Base-by-base conservation (phyloP, 1,284 basidiomycete species). In the Tausonia pullulans region DNA sequence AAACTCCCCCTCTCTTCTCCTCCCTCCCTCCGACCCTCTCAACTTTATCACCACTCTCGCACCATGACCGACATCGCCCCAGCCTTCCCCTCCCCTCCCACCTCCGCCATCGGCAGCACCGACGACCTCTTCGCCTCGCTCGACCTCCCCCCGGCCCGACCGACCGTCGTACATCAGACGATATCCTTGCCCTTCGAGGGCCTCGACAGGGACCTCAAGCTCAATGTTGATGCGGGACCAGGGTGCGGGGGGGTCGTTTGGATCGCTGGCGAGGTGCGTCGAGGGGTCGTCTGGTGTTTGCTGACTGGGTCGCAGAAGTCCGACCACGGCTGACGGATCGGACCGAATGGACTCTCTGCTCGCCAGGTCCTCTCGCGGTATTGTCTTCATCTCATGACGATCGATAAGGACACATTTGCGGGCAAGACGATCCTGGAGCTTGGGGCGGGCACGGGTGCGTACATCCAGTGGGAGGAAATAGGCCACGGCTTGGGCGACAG, bases 361-460 rank as follows among this genome's bases (percentile, higher is more conserved):
- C 16, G 45, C 44, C 48, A 65, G 64, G 62, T 69, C 39, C 59
- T 69, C 39, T 67, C 62, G 51, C 53, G 60, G 40, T 69, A 69
- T 43, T 52, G 68, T 16, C 60, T 67, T 9, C 50, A 65, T 44
- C 51, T 67, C 9, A 52, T 64, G 56, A 49, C 51, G 27, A 27
- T 43, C 14, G 51, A 67, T 41, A 64, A 67, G 0, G 45, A 54
- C 5, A 16, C 46, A 46, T 64, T 66, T 53, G 63, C 61, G 45
- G 58, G 52, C 49, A 69, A 68, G 60, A 63, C 56, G 39, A 53
- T 65, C 39, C 51, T 69, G 11, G 69, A 69, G 61, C 66, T 69
- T 16, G 69, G 69, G 11, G 64, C 67, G 13, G 69, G 69, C 0
- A 69, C 69, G 9, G 69, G 69, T 40, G 27, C 27, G 27, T 27